These are phyloP conservation scores for Chlamydomonas incerta DNA, from an alignment of 139 green algal species.

Conservation along the genomic window DNA sequence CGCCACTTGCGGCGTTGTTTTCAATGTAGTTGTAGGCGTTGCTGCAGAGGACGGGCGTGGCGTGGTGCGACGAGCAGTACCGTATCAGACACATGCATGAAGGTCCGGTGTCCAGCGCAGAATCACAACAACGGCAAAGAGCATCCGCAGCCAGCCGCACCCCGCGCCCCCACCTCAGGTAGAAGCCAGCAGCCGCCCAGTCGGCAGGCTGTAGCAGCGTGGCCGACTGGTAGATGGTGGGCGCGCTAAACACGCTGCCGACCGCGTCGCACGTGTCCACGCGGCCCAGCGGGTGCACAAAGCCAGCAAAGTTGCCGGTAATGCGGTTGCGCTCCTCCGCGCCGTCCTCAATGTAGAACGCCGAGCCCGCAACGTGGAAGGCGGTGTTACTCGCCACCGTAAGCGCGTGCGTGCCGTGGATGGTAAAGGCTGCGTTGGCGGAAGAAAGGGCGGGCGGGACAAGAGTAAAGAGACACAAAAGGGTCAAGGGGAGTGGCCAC, in stretches of 20 bases:
- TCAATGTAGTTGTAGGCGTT: not conserved
- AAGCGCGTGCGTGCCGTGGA: not conserved
- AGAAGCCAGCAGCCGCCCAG: not conserved
- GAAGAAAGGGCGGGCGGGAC: too few relatives aligned
- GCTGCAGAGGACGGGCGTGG: not conserved
- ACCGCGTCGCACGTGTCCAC: not conserved
- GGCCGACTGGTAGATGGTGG: not conserved
- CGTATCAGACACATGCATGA: too few relatives aligned
- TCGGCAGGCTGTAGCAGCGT: not conserved
- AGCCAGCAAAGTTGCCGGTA: not conserved
- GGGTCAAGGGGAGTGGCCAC: too few relatives aligned
- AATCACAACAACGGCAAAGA: too few relatives aligned
- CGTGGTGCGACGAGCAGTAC: not conserved
- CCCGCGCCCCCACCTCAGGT: not conserved
- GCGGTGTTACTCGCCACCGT: not conserved
- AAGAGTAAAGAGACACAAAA: too few relatives aligned
- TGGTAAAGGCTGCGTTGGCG: not conserved
- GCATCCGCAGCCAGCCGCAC: not conserved
- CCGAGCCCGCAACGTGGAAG: not conserved
- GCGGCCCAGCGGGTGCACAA: not conserved
- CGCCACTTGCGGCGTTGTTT: not conserved
- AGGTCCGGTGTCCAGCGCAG: too few relatives aligned
- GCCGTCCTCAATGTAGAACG: not conserved
- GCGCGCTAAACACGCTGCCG: not conserved
- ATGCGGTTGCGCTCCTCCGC: not conserved